Base-by-base conservation (phyloP, 2,329 filamentous ascomycete genomes). In the Ascochyta lentis region DNA sequence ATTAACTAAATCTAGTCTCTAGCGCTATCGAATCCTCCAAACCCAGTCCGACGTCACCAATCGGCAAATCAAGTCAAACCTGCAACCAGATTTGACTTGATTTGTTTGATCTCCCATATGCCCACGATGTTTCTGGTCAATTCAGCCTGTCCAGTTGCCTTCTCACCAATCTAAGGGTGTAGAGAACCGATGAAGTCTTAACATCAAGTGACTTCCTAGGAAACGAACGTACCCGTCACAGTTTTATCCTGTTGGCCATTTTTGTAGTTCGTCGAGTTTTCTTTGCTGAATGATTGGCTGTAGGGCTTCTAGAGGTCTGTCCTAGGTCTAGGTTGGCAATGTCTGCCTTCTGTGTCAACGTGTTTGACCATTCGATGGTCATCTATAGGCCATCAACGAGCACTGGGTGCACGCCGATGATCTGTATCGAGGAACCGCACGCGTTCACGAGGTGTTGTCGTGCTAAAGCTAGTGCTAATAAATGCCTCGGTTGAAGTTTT, bases 221-320 rank as follows among this genome's bases (percentile, higher is more conserved):
- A 19, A 19, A 19, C 19, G 2, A 19, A 19, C 19, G 19, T 19
- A 19, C 2, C 77, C 54, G 69, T 72, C 9, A 74, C 72, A 16
- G 73, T 71, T 4, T 69, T 77, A 40, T 65, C 75, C 22, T 72
- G 77, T 45, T 79, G 76, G 75, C 56, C 71, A 6, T 71, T 70
- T 16, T 66, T 79, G 5, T 79, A 75, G 75, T 66, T 73, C 33
- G 72, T 78, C 47, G 79, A 80, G 56, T 69, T 77, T 22, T 74
- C 72, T 5, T 63, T 79, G 31, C 63, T 79, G 45, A 72, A 22
- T 58, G 79, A 15, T 61, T 78, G 45, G 58, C 54, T 7, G 74
- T 26, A 16, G 16, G 75, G 1, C 61, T 77, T 15, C 56, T 56
- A 3, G 65, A 60, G 2, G 48, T 53, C 22, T 74, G 77, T 34